Percentiles rank a stretch among this genome's conserved stretches.
phyloP scores from a whole-genome alignment of 176 grass and related monocot genomes.

The Cenchrus americanus region DNA sequence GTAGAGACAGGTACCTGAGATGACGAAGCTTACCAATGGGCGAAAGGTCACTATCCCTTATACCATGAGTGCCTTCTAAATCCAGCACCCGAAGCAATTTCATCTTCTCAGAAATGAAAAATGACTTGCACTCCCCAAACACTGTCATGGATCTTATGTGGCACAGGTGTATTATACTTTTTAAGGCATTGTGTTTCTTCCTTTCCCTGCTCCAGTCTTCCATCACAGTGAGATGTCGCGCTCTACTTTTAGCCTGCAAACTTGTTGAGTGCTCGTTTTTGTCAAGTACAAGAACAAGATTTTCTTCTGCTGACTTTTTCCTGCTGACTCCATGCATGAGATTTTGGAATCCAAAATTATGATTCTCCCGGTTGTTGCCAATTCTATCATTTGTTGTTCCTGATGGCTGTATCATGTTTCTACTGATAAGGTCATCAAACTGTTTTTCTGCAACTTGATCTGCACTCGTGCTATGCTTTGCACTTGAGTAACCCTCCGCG shows the following conservation, averaged over 20 bases:
- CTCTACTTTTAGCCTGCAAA: neutral
- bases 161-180: neutral
- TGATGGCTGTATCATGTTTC: constrained; percentile 35
- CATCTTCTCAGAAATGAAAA: constrained; percentile 13
- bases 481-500: constrained; percentile 19
- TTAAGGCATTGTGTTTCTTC: too few species aligned
- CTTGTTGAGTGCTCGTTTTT: neutral
- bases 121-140: neutral
- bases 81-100: constrained; percentile 44
- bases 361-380: too few species aligned
- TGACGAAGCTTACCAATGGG: constrained; percentile 22
- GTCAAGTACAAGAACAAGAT: constrained; percentile 18
- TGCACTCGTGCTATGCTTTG: neutral
- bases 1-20: constrained; percentile 40
- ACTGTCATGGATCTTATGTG: constrained; percentile 21
- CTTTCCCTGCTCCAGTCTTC: neutral
- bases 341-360: constrained; percentile 6
- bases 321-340: constrained; percentile 38
- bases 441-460: constrained; percentile 5
- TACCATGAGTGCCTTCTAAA: neutral
- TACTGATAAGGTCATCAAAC: constrained; percentile 27
- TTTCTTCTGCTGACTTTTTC: constrained; percentile 32
- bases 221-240: neutral
- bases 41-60: neutral
- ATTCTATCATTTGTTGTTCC: too few species aligned